Evolutionary conservation across 768 basidiomycete genomes (phyloP), one percentile per base, ranked within the genome.

Genomic region (Tricholoma matsutake): DNA sequence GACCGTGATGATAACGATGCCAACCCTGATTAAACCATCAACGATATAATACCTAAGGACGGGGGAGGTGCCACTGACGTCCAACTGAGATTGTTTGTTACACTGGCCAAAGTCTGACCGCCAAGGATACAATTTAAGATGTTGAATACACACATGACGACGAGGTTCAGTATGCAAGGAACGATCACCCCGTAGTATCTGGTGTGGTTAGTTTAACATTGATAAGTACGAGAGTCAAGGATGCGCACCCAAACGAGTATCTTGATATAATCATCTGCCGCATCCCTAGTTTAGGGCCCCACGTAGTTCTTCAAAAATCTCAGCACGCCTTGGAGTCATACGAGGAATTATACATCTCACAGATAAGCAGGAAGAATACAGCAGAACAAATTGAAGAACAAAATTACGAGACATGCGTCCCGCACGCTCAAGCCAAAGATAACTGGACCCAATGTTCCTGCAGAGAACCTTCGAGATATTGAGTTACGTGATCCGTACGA

Each of bases 231-330:
- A 57, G 22, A 1, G 13, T 55, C 34, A 60, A 45, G 28, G 9
- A 2, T 0, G 60, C 73, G 31, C 35, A 78, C 75, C 76, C 76
- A 59, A 76, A 77, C 11, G 76, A 68, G 64, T 76, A 76, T 54
- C 71, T 68, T 2, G 92, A 86, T 47, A 85, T 82, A 22, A 92
- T 85, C 90, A 95, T 92, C 66, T 94, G 92, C 14, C 94, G 82
- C 78, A 95, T 84, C 10, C 94, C 94, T 0, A 91, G 77, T 71
- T 86, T 88, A 0, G 94, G 91, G 16, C 94, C 92, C 84, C 90
- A 93, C 20, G 88, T 91, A 13, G 78, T 68, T 29, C 80, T 80
- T 54, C 22, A 3, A 20, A 11, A 58, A 14, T 16, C 32, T 20
- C 31, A 29, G 8, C 16, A 10, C n/a, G 22, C n/a, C 14, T 53